These are phyloP conservation scores for Starmera stellimalicola DNA, from an alignment of 1,139 yeast species.

Conservation along the genomic window DNA sequence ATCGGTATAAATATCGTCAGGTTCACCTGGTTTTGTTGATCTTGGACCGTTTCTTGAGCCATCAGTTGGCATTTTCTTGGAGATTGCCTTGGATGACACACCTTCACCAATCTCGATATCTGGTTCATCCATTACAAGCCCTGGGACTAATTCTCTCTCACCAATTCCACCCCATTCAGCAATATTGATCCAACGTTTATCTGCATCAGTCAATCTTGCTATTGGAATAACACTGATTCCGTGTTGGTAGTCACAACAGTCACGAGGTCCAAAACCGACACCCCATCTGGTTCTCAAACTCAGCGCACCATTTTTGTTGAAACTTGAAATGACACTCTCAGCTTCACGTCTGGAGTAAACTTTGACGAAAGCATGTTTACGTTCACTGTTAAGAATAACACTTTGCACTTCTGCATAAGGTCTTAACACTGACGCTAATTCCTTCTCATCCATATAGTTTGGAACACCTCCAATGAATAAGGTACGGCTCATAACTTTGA, in stretches of 20 bases:
- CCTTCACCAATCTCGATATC: conserved; percentile 96
- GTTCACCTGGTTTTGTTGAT: conserved; percentile 60
- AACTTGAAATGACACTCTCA: conserved; percentile 59
- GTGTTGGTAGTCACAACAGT: conserved; percentile 89
- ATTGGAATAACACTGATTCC: conserved; percentile 86
- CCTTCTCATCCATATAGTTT: conserved; percentile 65
- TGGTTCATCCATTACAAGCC: conserved; percentile 89
- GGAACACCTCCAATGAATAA: conserved; percentile 93
- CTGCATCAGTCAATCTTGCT: conserved; percentile 86
- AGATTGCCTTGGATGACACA: conserved; percentile 85
- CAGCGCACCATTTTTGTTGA: conserved; percentile 41
- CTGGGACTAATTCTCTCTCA: conserved; percentile 73
- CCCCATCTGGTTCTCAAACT: conserved; percentile 93
- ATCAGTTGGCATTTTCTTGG: conserved; percentile 80
- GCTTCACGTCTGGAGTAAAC: conserved; percentile 95
- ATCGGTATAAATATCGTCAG: conserved; percentile 29
- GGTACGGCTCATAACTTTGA: conserved; percentile 83
- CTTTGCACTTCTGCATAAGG: conserved; percentile 97
- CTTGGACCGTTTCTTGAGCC: conserved; percentile 82
- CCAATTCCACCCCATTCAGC: conserved; percentile 99
- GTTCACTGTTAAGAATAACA: conserved; percentile 74
- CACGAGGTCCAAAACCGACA: conserved; percentile 98
- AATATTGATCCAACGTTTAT: conserved; percentile 74
- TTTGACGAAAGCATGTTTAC: conserved; percentile 93
- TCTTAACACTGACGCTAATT: conserved; percentile 55